These are phyloP conservation scores for Scolecobasidium constrictum DNA, from an alignment of 2,329 filamentous ascomycete species.

Conservation along the genomic window DNA sequence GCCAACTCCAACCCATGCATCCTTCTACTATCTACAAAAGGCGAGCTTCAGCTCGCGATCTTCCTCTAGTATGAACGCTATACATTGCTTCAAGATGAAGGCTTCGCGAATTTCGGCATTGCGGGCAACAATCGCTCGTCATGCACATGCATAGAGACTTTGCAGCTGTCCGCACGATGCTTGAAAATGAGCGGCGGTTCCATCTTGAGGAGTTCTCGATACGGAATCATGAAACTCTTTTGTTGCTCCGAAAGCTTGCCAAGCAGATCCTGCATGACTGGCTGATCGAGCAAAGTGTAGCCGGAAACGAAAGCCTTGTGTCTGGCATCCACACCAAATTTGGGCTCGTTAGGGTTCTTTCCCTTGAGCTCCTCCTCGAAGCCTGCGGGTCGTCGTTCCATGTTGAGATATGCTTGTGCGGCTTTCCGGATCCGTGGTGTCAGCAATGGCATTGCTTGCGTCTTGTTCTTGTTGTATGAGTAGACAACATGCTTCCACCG, in stretches of 20 bases:
- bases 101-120: too few relatives aligned
- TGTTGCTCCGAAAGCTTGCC: background rate
- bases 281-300: background rate
- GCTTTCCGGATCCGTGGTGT: background rate
- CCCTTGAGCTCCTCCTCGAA: background rate
- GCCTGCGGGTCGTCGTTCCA: background rate
- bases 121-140: too few relatives aligned
- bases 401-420: background rate
- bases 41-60: too few relatives aligned
- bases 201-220: background rate
- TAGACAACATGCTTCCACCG: background rate
- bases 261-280: background rate
- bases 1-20: too few relatives aligned
- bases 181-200: background rate
- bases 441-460: background rate
- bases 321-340: background rate
- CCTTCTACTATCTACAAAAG: too few relatives aligned
- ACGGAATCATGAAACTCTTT: background rate
- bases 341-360: background rate
- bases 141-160: background rate
- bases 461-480: constrained; percentile 1
- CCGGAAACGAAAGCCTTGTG: background rate
- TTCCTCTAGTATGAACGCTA: too few relatives aligned
- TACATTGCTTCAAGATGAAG: too few relatives aligned
- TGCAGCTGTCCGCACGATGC: background rate